Conservation (phyloP, 2,329 filamentous ascomycete genomes). For the Colletotrichum magnum region DNA sequence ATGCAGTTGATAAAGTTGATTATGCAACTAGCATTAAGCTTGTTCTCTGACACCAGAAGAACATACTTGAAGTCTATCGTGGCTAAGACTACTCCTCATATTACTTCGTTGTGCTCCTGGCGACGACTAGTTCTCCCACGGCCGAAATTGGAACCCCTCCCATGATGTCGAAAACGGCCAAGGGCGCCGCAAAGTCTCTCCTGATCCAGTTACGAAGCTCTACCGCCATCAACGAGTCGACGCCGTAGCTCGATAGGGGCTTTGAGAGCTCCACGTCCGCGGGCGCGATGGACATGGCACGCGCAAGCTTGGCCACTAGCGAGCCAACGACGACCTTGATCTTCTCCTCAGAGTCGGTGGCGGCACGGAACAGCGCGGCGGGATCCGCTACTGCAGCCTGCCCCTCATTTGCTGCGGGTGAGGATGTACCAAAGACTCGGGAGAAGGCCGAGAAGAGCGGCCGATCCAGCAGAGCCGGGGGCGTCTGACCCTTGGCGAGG, state of each 20-base stretch:
- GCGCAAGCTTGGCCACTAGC: constrained; percentile 44
- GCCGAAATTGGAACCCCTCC: constrained; percentile 1
- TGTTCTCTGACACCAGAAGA: too few species aligned
- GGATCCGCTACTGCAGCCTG: neutral
- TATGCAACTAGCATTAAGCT: too few species aligned
- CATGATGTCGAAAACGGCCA: constrained; percentile 38
- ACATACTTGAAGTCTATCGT: too few species aligned
- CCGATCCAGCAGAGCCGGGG: constrained; percentile 32
- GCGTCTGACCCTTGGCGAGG: constrained; percentile 28
- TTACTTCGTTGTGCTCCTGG: neutral
- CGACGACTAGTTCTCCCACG: neutral
- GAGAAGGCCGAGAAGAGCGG: constrained; percentile 11
- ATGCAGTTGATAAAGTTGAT: too few species aligned
- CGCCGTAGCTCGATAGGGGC: constrained; percentile 43
- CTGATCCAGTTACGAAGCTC: constrained; percentile 49
- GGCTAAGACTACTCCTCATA: too few species aligned
- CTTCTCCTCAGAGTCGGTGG: neutral
- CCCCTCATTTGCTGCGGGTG: neutral
- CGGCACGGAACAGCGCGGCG: neutral
- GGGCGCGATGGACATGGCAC: constrained; percentile 15
- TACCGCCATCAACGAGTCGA: constrained; percentile 50
- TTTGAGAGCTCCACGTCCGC: constrained; percentile 44
- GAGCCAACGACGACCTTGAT: constrained; percentile 42
- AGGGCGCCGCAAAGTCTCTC: constrained; percentile 44
- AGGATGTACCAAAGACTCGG: neutral